phyloP scores from a whole-genome alignment of 2,329 filamentous ascomycete genomes.

The Monilinia fructigena region DNA sequence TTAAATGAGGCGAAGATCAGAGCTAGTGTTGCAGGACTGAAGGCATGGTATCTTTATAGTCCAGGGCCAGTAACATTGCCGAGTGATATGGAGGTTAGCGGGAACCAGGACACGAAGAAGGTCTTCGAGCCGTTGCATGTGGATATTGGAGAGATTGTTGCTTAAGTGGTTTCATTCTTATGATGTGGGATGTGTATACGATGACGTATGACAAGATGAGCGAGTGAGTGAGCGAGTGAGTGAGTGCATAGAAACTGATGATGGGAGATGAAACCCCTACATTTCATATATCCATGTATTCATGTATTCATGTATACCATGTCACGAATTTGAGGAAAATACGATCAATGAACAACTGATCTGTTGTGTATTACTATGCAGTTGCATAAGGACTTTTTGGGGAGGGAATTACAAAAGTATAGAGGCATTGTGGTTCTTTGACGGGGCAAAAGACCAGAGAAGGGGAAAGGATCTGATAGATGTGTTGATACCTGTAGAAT shows the following conservation, averaged over 20 bases:
- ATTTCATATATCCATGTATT: background rate
- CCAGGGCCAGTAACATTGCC: slow-evolving; percentile 47
- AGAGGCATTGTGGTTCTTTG: too few species aligned
- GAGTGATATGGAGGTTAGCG: slow-evolving; percentile 50
- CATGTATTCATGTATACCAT: background rate
- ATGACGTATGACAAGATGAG: background rate
- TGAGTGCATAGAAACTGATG: slow-evolving; percentile 16
- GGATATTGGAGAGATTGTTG: slow-evolving; percentile 56
- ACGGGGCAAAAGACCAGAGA: background rate
- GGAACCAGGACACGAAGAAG: slow-evolving; percentile 39
- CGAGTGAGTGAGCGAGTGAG: background rate
- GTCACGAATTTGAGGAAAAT: background rate
- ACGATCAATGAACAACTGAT: slow-evolving; percentile 19
- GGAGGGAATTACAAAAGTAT: background rate
- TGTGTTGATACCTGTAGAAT: slow-evolving; percentile 37
- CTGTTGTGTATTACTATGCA: slow-evolving; percentile 32
- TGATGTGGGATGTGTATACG: slow-evolving; percentile 1
- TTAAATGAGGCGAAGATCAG: slow-evolving; percentile 74
- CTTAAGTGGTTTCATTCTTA: slow-evolving; percentile 20
- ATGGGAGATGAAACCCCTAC: slow-evolving; percentile 6
- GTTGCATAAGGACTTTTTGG: slow-evolving; percentile 19
- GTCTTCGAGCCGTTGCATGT: slow-evolving; percentile 56
- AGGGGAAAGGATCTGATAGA: slow-evolving; percentile 24
- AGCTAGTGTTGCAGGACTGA: slow-evolving; percentile 81
- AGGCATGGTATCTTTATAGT: slow-evolving; percentile 95